Evolutionary conservation across 2,329 filamentous ascomycete genomes (phyloP), one percentile per base, ranked within the genome.

Genomic region (Helotiales sp.): DNA sequence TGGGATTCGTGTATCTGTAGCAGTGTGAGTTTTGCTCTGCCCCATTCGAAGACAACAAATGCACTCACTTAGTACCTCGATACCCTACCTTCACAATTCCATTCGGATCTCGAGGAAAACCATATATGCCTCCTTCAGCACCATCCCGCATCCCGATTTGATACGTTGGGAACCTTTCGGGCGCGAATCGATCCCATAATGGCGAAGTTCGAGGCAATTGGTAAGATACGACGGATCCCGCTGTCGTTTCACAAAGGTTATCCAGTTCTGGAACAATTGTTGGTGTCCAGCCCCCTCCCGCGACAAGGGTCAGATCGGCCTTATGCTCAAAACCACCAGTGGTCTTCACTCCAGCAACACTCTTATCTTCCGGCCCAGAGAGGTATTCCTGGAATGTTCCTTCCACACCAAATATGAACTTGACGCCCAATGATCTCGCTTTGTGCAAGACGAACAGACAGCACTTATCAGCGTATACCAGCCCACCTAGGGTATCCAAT

Each of bases 391-490:
- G 6, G 25, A 48, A 48, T 15, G 22, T 48, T 27, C 44, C 44
- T 48, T 48, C 24, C 3, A 17, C 24, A 12, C 44, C 44, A 15
- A 48, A 48, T n/a, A 48, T 48, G 24, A 48, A 48, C 15, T 29
- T 48, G 4, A 48, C 27, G 10, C 44, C 44, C 7, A 30, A 25
- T 24, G 10, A 7, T 17, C 22, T 27, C 22, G 44, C 44, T 29
- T 48, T 48, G 25, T 48, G 25, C 44, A 48, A 29, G 3, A 24
- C 44, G 29, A 48, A 48, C 15, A 48, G 17, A 48, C 44, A 48
- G 3, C 22, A 48, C 29, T 48, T 48, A 29, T 48, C 44, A 48
- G 44, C 44, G 29, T 48, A 48, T 15, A 48, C 44, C 25, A 48
- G 29, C 15, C 44, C 44, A 5, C 44, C 44, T 10, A 48, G 15